Evolutionary conservation across 768 basidiomycete genomes (phyloP).

Genomic region (Fistulinella prunicolor): DNA sequence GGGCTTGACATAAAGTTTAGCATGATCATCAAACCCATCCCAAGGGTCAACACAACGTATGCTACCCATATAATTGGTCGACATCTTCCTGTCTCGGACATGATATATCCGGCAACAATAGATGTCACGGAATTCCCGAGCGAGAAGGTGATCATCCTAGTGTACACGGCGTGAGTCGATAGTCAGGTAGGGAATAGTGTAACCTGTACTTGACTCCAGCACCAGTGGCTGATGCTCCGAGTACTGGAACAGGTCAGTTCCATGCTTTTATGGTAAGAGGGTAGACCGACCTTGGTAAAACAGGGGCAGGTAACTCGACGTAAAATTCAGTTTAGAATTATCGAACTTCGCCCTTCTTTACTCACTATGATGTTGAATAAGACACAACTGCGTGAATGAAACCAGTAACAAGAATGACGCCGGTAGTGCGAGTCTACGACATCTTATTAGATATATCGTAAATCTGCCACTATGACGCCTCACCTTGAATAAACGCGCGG

Average conservation of each 20-base stretch:
- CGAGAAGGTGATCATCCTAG: conserved; percentile 76
- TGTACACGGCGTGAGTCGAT: neutral
- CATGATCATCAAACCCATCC: conserved; percentile 71
- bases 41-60: conserved; percentile 54
- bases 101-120: conserved; percentile 52
- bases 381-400: conserved; percentile 66
- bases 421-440: conserved; percentile 65
- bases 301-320: conserved; percentile 57
- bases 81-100: conserved; percentile 58
- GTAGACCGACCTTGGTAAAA: conserved; percentile 57
- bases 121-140: conserved; percentile 56
- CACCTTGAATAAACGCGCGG: conserved; percentile 66
- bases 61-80: conserved; percentile 60
- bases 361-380: conserved; percentile 43
- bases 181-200: neutral
- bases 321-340: neutral
- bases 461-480: neutral
- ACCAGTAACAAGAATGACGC: conserved; percentile 50
- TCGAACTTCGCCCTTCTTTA: neutral
- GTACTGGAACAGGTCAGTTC: conserved; percentile 8
- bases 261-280: neutral
- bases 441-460: neutral
- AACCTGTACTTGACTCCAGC: conserved; percentile 54
- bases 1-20: conserved; percentile 51
- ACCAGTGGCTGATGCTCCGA: conserved; percentile 70